Conservation (phyloP, 148 eudicot genomes). For the Chenopodium formosanum region DNA sequence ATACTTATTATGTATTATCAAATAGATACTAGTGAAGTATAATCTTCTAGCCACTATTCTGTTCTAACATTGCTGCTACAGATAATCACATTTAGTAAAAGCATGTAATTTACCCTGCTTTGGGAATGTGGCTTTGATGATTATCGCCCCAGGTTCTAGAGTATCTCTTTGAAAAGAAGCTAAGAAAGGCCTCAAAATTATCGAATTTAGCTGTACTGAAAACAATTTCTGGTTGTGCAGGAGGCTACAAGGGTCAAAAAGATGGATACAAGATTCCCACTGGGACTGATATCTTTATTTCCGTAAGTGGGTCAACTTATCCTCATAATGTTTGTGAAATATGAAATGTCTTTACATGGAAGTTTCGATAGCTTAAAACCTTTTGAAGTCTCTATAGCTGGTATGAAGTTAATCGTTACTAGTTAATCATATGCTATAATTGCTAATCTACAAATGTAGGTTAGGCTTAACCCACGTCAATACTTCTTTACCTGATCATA, state of each 20-base stretch:
- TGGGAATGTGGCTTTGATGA: background rate
- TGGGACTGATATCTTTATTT: conserved; percentile 89
- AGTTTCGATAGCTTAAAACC: background rate
- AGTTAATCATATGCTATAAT: background rate
- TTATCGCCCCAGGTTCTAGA: background rate
- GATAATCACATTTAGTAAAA: background rate
- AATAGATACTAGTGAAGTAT: background rate
- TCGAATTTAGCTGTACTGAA: background rate
- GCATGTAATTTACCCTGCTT: background rate
- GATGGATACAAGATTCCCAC: conserved; percentile 80
- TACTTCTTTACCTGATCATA: background rate
- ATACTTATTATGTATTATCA: background rate
- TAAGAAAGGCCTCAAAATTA: background rate
- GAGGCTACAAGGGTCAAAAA: conserved; percentile 72
- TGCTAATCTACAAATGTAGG: background rate
- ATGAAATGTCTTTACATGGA: background rate
- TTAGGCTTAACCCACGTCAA: background rate
- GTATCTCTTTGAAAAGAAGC: background rate
- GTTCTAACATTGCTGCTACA: background rate
- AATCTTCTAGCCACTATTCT: background rate
- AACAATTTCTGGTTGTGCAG: conserved; percentile 38
- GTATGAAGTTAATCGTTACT: background rate
- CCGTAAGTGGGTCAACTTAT: conserved; percentile 50
- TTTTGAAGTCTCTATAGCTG: background rate
- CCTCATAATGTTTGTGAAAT: background rate